These are phyloP conservation scores for Lactifluus volemus DNA, from an alignment of 768 basidiomycete species.

Conservation along the genomic window DNA sequence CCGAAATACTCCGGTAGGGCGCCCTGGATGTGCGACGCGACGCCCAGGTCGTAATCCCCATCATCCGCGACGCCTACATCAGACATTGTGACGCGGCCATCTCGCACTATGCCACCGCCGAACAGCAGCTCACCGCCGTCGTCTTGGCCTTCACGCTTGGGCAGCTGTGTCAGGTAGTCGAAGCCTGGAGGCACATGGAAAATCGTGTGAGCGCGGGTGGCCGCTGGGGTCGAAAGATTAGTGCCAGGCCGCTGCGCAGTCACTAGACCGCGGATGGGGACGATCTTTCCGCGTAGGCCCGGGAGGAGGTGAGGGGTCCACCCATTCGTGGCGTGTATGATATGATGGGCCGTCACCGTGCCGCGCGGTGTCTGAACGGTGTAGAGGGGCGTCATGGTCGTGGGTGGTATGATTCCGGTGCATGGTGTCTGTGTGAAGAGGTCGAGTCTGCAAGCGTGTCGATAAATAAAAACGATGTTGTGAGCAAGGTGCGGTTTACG, in stretches of 20 bases:
- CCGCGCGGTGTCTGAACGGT: slow-evolving; percentile 56
- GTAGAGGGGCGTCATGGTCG: slow-evolving; percentile 32
- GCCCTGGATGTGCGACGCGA: slow-evolving; percentile 37
- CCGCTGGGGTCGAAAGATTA: slow-evolving; percentile 26
- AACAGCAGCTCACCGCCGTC: slow-evolving; percentile 46
- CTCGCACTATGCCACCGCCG: slow-evolving; percentile 46
- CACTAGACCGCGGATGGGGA: slow-evolving; percentile 55
- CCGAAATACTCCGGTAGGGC: slow-evolving; percentile 51
- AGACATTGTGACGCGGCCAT: slow-evolving; percentile 23
- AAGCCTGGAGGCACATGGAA: slow-evolving; percentile 38
- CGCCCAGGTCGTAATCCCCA: slow-evolving; percentile 28
- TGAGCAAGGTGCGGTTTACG: background rate
- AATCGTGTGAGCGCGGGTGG: slow-evolving; percentile 51
- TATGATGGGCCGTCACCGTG: slow-evolving; percentile 43
- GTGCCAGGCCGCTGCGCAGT: slow-evolving; percentile 52
- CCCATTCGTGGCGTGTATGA: slow-evolving; percentile 82
- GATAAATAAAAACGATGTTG: too few relatives aligned
- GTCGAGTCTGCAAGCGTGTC: slow-evolving; percentile 36
- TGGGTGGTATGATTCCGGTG: slow-evolving; percentile 36
- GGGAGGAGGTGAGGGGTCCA: slow-evolving; percentile 68
- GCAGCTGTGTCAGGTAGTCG: slow-evolving; percentile 64
- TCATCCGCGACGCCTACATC: slow-evolving; percentile 30
- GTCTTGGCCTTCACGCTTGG: slow-evolving; percentile 14
- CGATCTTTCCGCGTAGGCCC: slow-evolving; percentile 52
- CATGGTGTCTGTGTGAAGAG: slow-evolving; percentile 56